These are phyloP conservation scores for Lineolata rhizophorae DNA, from an alignment of 495 filamentous ascomycete genomes.

Conservation along the genomic window DNA sequence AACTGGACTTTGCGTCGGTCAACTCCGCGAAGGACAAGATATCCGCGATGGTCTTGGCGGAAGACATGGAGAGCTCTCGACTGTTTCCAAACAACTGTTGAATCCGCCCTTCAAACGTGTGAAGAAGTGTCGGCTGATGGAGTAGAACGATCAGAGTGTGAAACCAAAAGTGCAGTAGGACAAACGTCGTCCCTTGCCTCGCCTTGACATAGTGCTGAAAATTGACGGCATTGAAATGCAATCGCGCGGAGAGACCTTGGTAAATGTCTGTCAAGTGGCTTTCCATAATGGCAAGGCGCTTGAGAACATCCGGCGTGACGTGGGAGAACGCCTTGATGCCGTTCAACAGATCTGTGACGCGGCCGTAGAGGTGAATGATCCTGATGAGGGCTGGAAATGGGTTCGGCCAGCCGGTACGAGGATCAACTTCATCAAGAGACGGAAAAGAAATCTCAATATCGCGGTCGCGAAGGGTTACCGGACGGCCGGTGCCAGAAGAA, in stretches of 20 bases:
- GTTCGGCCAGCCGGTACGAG: slow-evolving; percentile 41
- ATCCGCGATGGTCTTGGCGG: too few relatives aligned
- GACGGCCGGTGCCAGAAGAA: too few relatives aligned
- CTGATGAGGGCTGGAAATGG: slow-evolving; percentile 60
- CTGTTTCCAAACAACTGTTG: too few relatives aligned
- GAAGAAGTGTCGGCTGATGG: too few relatives aligned
- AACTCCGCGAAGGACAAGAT: too few relatives aligned
- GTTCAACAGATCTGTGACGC: slow-evolving; percentile 64
- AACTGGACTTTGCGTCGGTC: too few relatives aligned
- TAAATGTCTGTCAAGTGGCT: slow-evolving; percentile 60
- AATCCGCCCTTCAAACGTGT: too few relatives aligned
- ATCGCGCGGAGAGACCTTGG: slow-evolving; percentile 42
- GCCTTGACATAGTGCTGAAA: too few relatives aligned
- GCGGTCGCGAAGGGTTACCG: slow-evolving; percentile 59
- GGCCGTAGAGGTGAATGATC: slow-evolving; percentile 65
- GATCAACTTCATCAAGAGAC: slow-evolving; percentile 32
- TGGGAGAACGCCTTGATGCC: slow-evolving; percentile 55
- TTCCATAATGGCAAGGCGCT: slow-evolving; percentile 49
- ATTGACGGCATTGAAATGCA: slow-evolving; percentile 62
- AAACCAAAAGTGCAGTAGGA: too few relatives aligned
- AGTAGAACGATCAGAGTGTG: too few relatives aligned
- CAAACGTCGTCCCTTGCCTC: too few relatives aligned
- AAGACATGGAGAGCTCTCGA: too few relatives aligned
- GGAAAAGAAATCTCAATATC: slow-evolving; percentile 65
- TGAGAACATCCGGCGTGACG: slow-evolving; percentile 46